Base-by-base conservation (phyloP, 2,329 filamentous ascomycete genomes). In the Periconia macrospinosa region DNA sequence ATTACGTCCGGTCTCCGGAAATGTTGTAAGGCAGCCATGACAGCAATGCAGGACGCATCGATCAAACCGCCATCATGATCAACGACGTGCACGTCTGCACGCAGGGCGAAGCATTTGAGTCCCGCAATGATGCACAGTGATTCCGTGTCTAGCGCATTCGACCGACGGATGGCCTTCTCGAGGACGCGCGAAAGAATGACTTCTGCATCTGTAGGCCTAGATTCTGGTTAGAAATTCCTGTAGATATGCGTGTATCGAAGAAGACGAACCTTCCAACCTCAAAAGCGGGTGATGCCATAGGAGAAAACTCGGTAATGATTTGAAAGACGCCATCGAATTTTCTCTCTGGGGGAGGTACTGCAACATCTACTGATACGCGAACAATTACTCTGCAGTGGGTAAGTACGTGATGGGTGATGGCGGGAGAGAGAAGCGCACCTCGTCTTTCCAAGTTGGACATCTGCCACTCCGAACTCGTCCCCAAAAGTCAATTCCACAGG, bases 301-400 rank as follows among this genome's bases (percentile, higher is more conserved):
- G 91, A 58, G 89, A 91, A 66, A 99, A 85, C 73, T 97, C 94
- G 51, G 92, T 90, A 50, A 87, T 84, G 70, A 97, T 97, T 63
- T 87, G 92, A 79, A 97, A 97, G 74, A 96, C 84, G 72, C 94
- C 94, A 73, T 97, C 94, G 71, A 96, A 96, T 55, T 92, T 93
- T 59, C 93, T 88, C 76, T 97, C 93, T 49, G 88, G 76, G 70
- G 88, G 91, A 42, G 94, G 93, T 40, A 90, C 86, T 11, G 90
- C 89, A 57, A 97, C 90, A 77, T 96, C 91, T 58, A 92, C 90
- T 2, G 92, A 93, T 55, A 96, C 88, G 57, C 90, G 90, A 52
- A 89, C 91, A 56, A 95, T 79, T 54, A 97, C 85, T 67, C 92
- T 95, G 8, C 23, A 27, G 23, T 27, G 23, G 23, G 23, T 27